phyloP scores from a whole-genome alignment of 176 grass and related monocot species.

The Melocanna baccifera region DNA sequence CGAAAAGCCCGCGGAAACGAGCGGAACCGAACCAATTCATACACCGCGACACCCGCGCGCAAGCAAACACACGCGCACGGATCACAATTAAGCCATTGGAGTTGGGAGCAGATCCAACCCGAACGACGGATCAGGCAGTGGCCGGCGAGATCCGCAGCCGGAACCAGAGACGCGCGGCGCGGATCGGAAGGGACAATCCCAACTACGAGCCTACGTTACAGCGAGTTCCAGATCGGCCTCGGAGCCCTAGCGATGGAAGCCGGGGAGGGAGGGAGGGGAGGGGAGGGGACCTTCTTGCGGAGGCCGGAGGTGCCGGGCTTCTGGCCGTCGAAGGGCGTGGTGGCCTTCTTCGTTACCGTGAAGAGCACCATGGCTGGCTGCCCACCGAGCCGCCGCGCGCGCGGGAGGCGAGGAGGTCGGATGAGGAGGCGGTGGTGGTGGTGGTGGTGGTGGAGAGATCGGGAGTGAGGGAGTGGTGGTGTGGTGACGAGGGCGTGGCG shows the following conservation, averaged over 20 bases:
- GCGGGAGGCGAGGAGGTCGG: background rate
- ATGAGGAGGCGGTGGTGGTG: conserved; percentile 16
- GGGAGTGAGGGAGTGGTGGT: conserved; percentile 36
- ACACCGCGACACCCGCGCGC: background rate
- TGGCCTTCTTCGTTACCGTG: conserved; percentile 55
- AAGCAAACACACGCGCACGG: background rate
- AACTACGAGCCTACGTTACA: background rate
- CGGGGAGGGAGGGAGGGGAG: background rate
- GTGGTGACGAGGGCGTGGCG: conserved; percentile 39
- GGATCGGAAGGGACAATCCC: conserved; percentile 13
- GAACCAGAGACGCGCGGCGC: background rate
- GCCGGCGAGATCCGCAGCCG: conserved; percentile 23
- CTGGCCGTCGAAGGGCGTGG: conserved; percentile 84
- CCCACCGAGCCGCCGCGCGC: background rate
- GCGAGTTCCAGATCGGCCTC: conserved; percentile 8
- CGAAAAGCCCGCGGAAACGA: background rate
- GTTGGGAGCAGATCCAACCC: conserved; percentile 13
- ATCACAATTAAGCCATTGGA: background rate
- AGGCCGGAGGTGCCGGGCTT: conserved; percentile 98
- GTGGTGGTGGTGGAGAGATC: conserved; percentile 32
- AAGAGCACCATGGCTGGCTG: conserved; percentile 55
- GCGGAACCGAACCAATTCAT: background rate
- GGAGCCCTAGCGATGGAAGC: background rate
- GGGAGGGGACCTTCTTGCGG: conserved; percentile 70
- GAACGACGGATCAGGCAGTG: background rate